Base-by-base conservation (phyloP, 1,139 yeast species). In the Diutina siamensis region DNA sequence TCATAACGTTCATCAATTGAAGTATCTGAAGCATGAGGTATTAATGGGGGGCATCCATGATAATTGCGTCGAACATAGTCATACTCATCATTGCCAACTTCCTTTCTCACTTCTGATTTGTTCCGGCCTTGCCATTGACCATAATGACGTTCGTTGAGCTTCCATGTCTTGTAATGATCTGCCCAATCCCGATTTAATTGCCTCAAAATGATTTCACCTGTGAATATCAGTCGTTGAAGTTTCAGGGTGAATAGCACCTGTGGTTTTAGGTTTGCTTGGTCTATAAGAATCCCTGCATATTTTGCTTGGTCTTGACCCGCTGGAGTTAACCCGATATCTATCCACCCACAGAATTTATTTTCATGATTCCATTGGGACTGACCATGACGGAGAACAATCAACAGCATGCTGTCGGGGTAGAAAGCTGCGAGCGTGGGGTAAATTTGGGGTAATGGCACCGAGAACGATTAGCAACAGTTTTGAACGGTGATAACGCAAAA, bases 301-400 rank as follows among this genome's bases (percentile, higher is more conserved):
- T 56, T 56, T 1, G 94, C 94, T 57, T 83, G 92, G 10, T 62
- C 53, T 49, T 68, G 62, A 2, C 94, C 94, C 50, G 73, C 74
- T 1, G 64, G 71, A 3, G 85, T 76, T 47, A 83, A 62, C 35
- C 74, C 73, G 10, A 83, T 77, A 60, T 84, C 92, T n/a, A 81
- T 72, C 94, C 94, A 84, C 1, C 94, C 94, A 56, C 92, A 82
- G 58, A 84, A 84, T 50, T 73, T 68, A 57, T 82, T 78, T 47
- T 73, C 76, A 52, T 80, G 76, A 57, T 84, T 84, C 74, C 85
- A 76, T 56, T 78, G 76, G 18, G 86, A 78, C 55, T 83, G 84
- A 2, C 94, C 94, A 56, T 84, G 94, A 53, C 94, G 73, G 38
- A 80, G 68, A 8, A 79, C 66, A 4, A 80, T 67, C 20, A 79